A percentile compares a stretch with the other conserved stretches of the same genome.
phyloP scores from a whole-genome alignment of 805 yeast species.

The Kodamaea kaohsiungensis region DNA sequence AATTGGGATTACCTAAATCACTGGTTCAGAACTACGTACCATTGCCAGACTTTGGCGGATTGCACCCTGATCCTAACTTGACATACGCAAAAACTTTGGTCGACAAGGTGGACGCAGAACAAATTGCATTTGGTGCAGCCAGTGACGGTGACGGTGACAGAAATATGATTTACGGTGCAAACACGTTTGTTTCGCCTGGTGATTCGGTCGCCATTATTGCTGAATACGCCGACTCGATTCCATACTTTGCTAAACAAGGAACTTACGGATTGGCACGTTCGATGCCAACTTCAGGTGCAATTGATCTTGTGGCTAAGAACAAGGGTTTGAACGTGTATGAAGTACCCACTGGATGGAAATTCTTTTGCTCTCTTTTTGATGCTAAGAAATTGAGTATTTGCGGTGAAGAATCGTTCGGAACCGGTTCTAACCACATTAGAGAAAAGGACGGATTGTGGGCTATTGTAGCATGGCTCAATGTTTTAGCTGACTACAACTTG shows the following conservation, averaged over 20 bases:
- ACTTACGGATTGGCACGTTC: conserved; percentile 93
- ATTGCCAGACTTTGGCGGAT: conserved; percentile 90
- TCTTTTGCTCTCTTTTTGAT: conserved; percentile 93
- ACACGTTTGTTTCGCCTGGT: conserved; percentile 95
- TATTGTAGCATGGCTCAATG: conserved; percentile 93
- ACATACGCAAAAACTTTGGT: conserved; percentile 91
- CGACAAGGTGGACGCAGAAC: conserved; percentile 74
- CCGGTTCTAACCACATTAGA: conserved; percentile 96
- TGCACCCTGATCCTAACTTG: conserved; percentile 97
- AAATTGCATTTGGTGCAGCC: conserved; percentile 94
- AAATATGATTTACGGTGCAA: conserved; percentile 96
- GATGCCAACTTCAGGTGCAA: conserved; percentile 96
- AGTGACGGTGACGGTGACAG: conserved; percentile 99
- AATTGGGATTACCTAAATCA: conserved; percentile 70
- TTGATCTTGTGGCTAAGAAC: conserved; percentile 83
- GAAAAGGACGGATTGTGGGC: conserved; percentile 99
- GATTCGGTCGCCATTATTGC: conserved; percentile 97
- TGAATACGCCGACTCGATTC: conserved; percentile 84
- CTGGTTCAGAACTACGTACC: conserved; percentile 81
- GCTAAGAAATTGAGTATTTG: conserved; percentile 91
- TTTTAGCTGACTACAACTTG: conserved; percentile 77
- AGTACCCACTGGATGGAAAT: conserved; percentile 99
- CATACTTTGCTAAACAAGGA: conserved; percentile 86
- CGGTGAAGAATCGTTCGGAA: conserved; percentile 98
- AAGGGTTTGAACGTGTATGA: conserved; percentile 80